phyloP scores from a whole-genome alignment of 2,329 filamentous ascomycete genomes.

The Cercospora janseana region DNA sequence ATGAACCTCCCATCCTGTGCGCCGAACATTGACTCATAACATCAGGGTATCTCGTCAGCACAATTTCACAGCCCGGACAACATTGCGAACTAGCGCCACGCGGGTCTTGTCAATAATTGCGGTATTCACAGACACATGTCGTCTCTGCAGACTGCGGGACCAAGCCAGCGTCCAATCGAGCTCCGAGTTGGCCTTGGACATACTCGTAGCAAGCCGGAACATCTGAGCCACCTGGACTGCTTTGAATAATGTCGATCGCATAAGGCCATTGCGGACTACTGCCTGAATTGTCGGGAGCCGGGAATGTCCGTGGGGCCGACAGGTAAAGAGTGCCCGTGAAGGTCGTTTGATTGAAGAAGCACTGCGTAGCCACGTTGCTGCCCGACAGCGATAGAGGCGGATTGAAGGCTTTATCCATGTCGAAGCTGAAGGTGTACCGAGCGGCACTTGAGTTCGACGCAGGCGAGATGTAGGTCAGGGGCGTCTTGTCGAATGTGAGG shows the following conservation, averaged over 20 bases:
- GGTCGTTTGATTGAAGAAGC: slow-evolving; percentile 57
- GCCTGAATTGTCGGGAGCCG: slow-evolving; percentile 17
- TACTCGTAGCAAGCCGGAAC: slow-evolving; percentile 56
- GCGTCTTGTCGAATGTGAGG: slow-evolving; percentile 55
- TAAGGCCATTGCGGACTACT: slow-evolving; percentile 53
- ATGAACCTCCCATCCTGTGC: not conserved
- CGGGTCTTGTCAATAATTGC: slow-evolving; percentile 36
- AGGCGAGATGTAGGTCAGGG: slow-evolving; percentile 51
- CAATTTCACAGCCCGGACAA: slow-evolving; percentile 6
- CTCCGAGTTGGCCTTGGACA: slow-evolving; percentile 39
- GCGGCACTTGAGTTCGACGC: slow-evolving; percentile 48
- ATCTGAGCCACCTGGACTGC: slow-evolving; percentile 48
- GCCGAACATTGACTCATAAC: not conserved
- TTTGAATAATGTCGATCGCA: slow-evolving; percentile 56
- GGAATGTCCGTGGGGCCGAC: slow-evolving; percentile 24
- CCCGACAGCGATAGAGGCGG: slow-evolving; percentile 48
- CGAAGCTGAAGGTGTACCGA: slow-evolving; percentile 58
- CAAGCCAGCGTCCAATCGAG: slow-evolving; percentile 39
- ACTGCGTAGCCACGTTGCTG: slow-evolving; percentile 51
- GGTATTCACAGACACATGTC: slow-evolving; percentile 50
- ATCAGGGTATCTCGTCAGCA: slow-evolving; percentile 17
- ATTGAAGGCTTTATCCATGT: slow-evolving; percentile 53
- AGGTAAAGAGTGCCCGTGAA: slow-evolving; percentile 59
- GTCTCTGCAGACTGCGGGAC: slow-evolving; percentile 37
- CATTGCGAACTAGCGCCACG: not conserved